Evolutionary conservation across 768 basidiomycete genomes (phyloP).

Genomic region (Inosperma sp.): DNA sequence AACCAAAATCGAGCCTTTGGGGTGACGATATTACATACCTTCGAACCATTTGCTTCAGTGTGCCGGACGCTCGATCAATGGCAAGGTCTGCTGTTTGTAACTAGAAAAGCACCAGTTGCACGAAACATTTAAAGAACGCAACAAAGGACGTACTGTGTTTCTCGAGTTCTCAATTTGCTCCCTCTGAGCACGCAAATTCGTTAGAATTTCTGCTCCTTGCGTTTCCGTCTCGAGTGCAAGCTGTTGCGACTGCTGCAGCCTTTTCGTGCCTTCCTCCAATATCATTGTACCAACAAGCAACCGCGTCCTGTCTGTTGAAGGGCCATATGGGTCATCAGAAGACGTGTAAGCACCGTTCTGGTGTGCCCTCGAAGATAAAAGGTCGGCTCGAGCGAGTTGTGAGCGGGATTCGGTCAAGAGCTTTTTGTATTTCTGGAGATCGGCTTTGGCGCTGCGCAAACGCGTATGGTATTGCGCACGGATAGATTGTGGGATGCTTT

Average conservation of each 20-base stretch:
- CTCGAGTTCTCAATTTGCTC: constrained; percentile 94
- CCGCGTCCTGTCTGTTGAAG: constrained; percentile 66
- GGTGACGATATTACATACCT: constrained; percentile 51
- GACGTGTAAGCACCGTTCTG: constrained; percentile 34
- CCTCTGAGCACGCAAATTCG: constrained; percentile 78
- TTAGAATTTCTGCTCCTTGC: constrained; percentile 88
- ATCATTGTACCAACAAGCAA: constrained; percentile 73
- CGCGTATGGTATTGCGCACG: constrained; percentile 72
- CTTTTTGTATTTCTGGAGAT: constrained; percentile 77
- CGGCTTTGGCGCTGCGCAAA: constrained; percentile 68
- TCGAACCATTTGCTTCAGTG: constrained; percentile 92
- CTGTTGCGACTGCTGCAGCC: constrained; percentile 86
- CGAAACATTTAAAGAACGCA: neutral
- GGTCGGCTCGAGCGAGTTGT: constrained; percentile 67
- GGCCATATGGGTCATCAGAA: constrained; percentile 78
- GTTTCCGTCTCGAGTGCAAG: constrained; percentile 95
- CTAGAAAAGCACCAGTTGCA: constrained; percentile 35
- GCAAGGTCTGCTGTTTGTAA: constrained; percentile 81
- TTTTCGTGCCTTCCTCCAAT: constrained; percentile 78
- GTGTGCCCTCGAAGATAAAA: constrained; percentile 50
- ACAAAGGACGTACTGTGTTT: constrained; percentile 60
- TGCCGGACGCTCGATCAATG: constrained; percentile 88
- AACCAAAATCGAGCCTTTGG: neutral
- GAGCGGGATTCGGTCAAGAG: constrained; percentile 67
- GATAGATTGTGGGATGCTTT: constrained; percentile 86